Evolutionary conservation across 495 filamentous ascomycete genomes (phyloP), one percentile per base, ranked within the genome.

Genomic region (Neurospora discreta): DNA sequence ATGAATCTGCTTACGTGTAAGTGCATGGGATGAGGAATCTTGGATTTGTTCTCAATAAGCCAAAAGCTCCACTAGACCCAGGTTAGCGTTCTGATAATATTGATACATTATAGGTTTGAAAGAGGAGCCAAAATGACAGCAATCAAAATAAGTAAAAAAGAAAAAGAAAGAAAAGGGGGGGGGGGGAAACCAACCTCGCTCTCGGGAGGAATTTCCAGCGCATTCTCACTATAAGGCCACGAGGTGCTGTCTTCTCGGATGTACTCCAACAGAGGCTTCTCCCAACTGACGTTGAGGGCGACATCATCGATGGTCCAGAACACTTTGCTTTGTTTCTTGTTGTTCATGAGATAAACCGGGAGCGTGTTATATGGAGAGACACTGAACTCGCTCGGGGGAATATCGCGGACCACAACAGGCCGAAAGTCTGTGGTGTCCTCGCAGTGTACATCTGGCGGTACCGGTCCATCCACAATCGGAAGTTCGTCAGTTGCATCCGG

Each of bases 11-110:
- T 71, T 70, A 75, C 74, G 75, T 88, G 85, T 16, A 90, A 79
- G 72, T 89, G 85, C 65, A 88, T 82, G 6, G 86, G 87, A 68
- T 80, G 84, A 23, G 44, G 69, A 33, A 78, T 71, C 9, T 26
- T 11, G 69, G 88, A 86, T 38, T 83, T 75, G 71, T 82, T 82
- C 74, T 82, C 72, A 40, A 73, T 77, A 43, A 73, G 71, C 75
- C 71, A 80, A 42, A 74, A 70, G 18, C 67, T 73, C 65, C 70
- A 72, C 72, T 76, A n/a, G 10, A 52, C 15, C 23, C 30, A n/a
- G 23, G 39, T 42, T 69, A 44, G 39, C 68, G 65, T 23, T 52
- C 23, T 60, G 23, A 60, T 60, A 5, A 65, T 60, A 36, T 36
- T 58, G 44, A 38, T 44, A 75, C 5, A 23, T 16, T 41, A 5